Evolutionary conservation across 495 filamentous ascomycete species (phyloP).

Genomic region (Neurospora terricola): DNA sequence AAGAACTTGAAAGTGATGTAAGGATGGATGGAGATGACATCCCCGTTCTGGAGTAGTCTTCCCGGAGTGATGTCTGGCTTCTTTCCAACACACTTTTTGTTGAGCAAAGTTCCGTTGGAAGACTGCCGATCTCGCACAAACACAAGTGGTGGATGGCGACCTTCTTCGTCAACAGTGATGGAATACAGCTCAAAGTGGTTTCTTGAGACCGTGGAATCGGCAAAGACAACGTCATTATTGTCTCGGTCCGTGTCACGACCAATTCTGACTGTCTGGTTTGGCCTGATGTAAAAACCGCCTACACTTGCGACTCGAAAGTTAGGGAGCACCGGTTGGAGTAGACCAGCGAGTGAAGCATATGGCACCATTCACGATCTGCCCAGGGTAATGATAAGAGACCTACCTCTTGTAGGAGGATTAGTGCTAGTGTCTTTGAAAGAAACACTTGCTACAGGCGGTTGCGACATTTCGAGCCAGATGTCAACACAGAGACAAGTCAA

Average conservation of each 20-base stretch:
- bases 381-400: neutral
- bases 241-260: constrained; percentile 23
- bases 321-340: neutral
- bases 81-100: constrained; percentile 34
- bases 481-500: neutral
- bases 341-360: neutral
- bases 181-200: constrained; percentile 54
- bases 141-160: constrained; percentile 37
- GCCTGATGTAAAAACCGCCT: constrained; percentile 13
- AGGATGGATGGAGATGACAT: constrained; percentile 36
- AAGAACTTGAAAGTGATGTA: constrained; percentile 26
- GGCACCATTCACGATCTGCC: neutral
- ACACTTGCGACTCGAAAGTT: neutral
- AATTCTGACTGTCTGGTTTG: constrained; percentile 22
- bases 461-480: neutral
- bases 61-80: constrained; percentile 17
- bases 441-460: constrained; percentile 2
- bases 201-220: constrained; percentile 41
- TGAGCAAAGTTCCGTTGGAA: constrained; percentile 46
- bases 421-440: constrained; percentile 10
- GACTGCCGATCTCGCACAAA: constrained; percentile 53
- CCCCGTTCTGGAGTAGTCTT: constrained; percentile 46
- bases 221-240: constrained; percentile 31
- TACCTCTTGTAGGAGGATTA: constrained; percentile 6
- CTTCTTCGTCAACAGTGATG: constrained; percentile 35